Base-by-base conservation (phyloP, 2,329 filamentous ascomycete genomes). In the Alternaria arborescens region DNA sequence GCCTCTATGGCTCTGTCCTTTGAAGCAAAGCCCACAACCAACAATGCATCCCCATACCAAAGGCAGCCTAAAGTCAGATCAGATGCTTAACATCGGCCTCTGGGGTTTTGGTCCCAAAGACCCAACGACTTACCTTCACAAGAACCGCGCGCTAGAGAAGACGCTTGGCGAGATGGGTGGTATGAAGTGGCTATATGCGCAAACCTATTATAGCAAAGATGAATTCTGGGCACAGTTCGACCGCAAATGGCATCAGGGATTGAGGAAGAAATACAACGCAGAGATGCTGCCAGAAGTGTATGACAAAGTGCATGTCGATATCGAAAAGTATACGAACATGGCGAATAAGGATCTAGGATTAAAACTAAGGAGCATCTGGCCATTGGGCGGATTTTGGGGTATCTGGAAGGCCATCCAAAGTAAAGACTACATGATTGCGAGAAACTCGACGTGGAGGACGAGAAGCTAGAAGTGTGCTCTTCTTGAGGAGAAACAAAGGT, bases 171-270 rank as follows among this genome's bases (percentile, higher is more conserved):
- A 85, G 26, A 81, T 89, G 7, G 82, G 85, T 3, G 89, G 89
- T 6, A 88, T 87, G 80, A 91, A 91, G 77, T 90, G 88, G 81
- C 78, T 92, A 1, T 92, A 92, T 64, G 88, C 88, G 1, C 88
- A 91, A 58, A 86, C 87, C 0, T 91, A 88, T 75, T 90, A 90
- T 73, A 86, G 83, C 3, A 85, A 89, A 71, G 83, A 86, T 0
- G 89, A 91, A 65, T 92, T 92, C 72, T 91, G 89, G 89, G 74
- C 80, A 10, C 82, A 86, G 54, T 91, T 91, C 62, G 85, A 90
- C 71, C 80, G 82, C 38, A 68, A 78, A 8, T 86, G 85, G 70
- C 91, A 91, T 62, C 85, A 90, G 44, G 74, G 71, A 3, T 76
- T 91, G 53, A 79, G 89, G 18, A 73, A 76, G 24, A 87, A 85